Evolutionary conservation across 140 eudicot genomes (phyloP), one percentile per base, ranked within the genome.

Genomic region (Cichorium intybus): DNA sequence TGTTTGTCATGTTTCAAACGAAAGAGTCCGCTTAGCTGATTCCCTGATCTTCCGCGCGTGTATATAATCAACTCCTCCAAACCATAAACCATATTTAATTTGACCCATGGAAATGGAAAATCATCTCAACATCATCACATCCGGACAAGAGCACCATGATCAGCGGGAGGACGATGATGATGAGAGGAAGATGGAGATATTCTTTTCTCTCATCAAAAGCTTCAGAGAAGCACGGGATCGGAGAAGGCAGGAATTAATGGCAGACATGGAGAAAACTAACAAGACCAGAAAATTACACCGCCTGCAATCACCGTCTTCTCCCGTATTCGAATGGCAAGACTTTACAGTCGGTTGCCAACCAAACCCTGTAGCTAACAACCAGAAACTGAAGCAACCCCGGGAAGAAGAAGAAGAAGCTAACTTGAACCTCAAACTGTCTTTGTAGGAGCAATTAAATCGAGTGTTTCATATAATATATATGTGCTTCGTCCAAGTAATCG

Each of bases 101-200:
- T 22, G 60, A 22, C 5, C 27, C 12, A 53, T 10, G 27, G 33
- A 24, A 53, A 53, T 10, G 27, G 33, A 24, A 53, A 53, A 4
- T 11, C 11, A 5, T 27, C 45, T 16, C 27, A 57, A 31, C 16
- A 28, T 57, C 46, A 27, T 57, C n/a, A 24, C 14, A 22, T 61
- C 39, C 41, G 16, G 10, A 20, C 17, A 17, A 10, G 2, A 35
- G 11, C 47, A 31, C 12, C 4, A 15, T 3, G 14, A 18, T 0
- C 24, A 43, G 0, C 35, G 7, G 1, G 60, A 23, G 0, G 61
- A 47, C 0, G 57, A 64, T 4, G 77, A 72, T 0, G 76, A 78
- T 0, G 84, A 78, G 2, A 62, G 71, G 73, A 78, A 82, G 72
- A 78, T 82, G 87, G 87, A 82, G 66, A 75, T 66, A 12, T 82